Percentiles rank a stretch among this genome's conserved stretches.
Evolutionary conservation across 2,329 filamentous ascomycete species (phyloP).

Genomic region (Kalmusia sp.): DNA sequence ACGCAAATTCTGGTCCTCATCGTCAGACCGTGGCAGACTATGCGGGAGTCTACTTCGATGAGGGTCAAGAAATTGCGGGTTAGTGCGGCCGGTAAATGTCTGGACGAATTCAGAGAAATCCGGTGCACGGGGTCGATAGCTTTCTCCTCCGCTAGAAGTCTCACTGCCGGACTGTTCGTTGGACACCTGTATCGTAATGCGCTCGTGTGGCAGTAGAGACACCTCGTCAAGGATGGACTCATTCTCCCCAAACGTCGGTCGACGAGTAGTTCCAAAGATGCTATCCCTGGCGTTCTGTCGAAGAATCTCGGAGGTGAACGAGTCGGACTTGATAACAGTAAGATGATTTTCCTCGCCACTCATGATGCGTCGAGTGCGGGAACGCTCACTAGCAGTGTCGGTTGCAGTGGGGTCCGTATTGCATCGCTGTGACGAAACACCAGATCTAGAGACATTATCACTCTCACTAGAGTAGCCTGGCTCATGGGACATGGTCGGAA

Average conservation of each 20-base stretch:
- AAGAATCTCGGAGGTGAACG: background rate
- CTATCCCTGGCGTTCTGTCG: background rate
- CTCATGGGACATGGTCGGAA: conserved; percentile 6
- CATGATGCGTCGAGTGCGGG: background rate
- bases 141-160: background rate
- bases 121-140: too few relatives aligned
- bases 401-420: background rate
- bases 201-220: conserved; percentile 1
- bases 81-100: conserved; percentile 27
- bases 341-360: background rate
- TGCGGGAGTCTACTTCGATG: conserved; percentile 35
- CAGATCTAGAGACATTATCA: background rate
- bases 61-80: too few relatives aligned
- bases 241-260: background rate
- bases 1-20: conserved; percentile 33
- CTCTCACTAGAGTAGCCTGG: background rate
- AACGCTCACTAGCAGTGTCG: background rate
- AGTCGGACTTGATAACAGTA: background rate
- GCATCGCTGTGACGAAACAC: too few relatives aligned
- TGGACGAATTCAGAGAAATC: too few relatives aligned
- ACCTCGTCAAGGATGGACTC: background rate
- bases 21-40: conserved; percentile 35
- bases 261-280: conserved; percentile 6
- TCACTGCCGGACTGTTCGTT: background rate
- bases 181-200: too few relatives aligned